These are phyloP conservation scores for Malassezia yamatoensis DNA, from an alignment of 1,284 basidiomycete species.

Conservation along the genomic window DNA sequence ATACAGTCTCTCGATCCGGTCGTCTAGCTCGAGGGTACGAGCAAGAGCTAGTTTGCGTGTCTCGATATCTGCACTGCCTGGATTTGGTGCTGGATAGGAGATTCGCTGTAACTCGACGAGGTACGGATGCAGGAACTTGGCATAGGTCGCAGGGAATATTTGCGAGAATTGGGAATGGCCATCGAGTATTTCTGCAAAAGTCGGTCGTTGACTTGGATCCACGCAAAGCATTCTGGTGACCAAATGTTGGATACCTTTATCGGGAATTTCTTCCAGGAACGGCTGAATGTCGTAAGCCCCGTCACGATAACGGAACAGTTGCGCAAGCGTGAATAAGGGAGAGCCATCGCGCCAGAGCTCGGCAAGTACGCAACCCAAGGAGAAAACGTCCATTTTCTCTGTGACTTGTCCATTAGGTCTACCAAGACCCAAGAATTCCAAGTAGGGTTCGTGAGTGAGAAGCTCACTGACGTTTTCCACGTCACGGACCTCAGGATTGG, in stretches of 20 bases:
- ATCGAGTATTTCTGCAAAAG: constrained; percentile 70
- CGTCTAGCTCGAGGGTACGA: constrained; percentile 29
- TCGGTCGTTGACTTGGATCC: constrained; percentile 65
- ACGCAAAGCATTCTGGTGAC: constrained; percentile 82
- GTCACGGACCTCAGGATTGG: not conserved
- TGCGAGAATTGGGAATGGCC: constrained; percentile 59
- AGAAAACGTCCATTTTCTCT: constrained; percentile 96
- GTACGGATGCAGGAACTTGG: constrained; percentile 85
- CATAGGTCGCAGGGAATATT: constrained; percentile 83
- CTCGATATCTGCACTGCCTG: not conserved
- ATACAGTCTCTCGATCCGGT: constrained; percentile 41
- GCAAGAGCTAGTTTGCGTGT: not conserved
- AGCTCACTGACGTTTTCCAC: constrained; percentile 9
- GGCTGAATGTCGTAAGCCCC: constrained; percentile 69
- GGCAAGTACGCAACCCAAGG: constrained; percentile 85
- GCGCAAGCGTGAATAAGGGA: constrained; percentile 83
- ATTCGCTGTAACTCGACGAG: constrained; percentile 60
- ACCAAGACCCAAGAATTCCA: constrained; percentile 31
- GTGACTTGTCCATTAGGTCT: constrained; percentile 69
- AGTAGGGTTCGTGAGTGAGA: constrained; percentile 18
- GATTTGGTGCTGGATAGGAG: not conserved
- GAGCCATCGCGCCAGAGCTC: constrained; percentile 93
- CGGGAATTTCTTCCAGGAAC: constrained; percentile 66
- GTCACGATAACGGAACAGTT: constrained; percentile 86
- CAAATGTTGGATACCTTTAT: constrained; percentile 61